Conservation (phyloP, 441 rosid species). For the Kokia cookei region DNA sequence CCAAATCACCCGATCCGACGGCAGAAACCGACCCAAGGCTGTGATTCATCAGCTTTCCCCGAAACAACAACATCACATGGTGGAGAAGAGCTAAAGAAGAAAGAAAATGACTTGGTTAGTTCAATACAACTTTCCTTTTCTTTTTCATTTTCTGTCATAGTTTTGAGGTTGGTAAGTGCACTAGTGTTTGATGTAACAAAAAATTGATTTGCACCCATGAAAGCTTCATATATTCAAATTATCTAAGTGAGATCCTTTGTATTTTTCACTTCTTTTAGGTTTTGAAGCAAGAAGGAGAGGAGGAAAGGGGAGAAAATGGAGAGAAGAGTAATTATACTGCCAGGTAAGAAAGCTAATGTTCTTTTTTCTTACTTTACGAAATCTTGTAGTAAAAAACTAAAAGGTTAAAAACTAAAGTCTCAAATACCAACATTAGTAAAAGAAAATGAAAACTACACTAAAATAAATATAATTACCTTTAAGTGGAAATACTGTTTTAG, state of each 20-base stretch:
- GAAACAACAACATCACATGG: not conserved
- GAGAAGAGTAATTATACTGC: conserved; percentile 25
- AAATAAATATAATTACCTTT: conserved; percentile 6
- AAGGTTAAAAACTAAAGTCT: conserved; percentile 22
- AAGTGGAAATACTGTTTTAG: conserved; percentile 40
- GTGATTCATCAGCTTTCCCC: not conserved
- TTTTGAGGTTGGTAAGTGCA: conserved; percentile 25
- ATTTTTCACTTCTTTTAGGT: conserved; percentile 8
- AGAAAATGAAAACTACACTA: not conserved
- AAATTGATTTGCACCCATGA: conserved; percentile 24
- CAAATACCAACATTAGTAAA: conserved; percentile 4
- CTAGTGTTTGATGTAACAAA: conserved; percentile 13
- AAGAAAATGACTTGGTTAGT: not conserved
- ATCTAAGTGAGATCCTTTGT: not conserved
- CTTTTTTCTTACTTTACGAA: conserved; percentile 29
- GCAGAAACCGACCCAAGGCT: not conserved
- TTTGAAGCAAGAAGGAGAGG: conserved; percentile 1
- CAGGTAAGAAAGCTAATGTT: conserved; percentile 38
- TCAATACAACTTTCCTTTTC: not conserved
- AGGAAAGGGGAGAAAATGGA: not conserved
- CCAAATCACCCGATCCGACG: conserved; percentile 40
- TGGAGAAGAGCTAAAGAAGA: conserved; percentile 7
- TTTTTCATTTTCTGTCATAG: not conserved
- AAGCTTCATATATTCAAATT: not conserved
- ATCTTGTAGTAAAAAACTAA: conserved; percentile 35